Evolutionary conservation across 2,329 filamentous ascomycete species (phyloP), one percentile per base, ranked within the genome.

Genomic region (Didymosphaeria variabile): DNA sequence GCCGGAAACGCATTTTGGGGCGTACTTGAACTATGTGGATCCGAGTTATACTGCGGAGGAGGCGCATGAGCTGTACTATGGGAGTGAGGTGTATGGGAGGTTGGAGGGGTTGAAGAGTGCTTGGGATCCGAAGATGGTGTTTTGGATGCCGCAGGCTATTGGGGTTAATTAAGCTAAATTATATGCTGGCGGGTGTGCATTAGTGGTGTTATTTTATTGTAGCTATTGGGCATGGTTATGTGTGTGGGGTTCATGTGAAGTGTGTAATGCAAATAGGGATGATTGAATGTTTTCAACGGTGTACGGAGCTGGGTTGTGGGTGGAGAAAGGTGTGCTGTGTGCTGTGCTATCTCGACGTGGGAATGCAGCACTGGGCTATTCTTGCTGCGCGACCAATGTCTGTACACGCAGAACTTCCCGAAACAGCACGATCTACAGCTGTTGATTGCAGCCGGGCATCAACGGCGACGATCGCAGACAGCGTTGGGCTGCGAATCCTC

Each of bases 11-110:
- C 66, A 74, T 8, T 84, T 83, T 72, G 83, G 82, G 19, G 82
- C 82, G 59, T 87, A 86, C 63, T 75, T 83, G 65, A 86, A 86
- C 76, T 87, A 86, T 55, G 80, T 84, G 4, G 85, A 87, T 66
- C 79, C 84, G 0, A 79, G 74, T 46, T 76, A 85, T 59, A 77
- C 78, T 67, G 76, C 79, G n/a, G 76, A 76, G 1, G 77, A 77
- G n/a, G 85, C 85, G 2, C 81, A 84, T 63, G 70, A 81, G 60
- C 70, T 83, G 63, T 86, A 86, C 72, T 86, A 82, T 63, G 77
- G 82, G 6, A 70, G 76, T 13, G 74, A 69, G 15, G 62, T 78
- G 21, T 80, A 77, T 49, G 40, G 61, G 8, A 71, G 69, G 60
- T 60, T 82, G 55, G 67, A 72, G 51, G 63, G 66, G 55, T 70